A percentile compares a stretch with the other conserved stretches of the same genome.
Evolutionary conservation across 2,329 filamentous ascomycete species (phyloP).

Genomic region (Pseudopyrenochaeta lycopersici): DNA sequence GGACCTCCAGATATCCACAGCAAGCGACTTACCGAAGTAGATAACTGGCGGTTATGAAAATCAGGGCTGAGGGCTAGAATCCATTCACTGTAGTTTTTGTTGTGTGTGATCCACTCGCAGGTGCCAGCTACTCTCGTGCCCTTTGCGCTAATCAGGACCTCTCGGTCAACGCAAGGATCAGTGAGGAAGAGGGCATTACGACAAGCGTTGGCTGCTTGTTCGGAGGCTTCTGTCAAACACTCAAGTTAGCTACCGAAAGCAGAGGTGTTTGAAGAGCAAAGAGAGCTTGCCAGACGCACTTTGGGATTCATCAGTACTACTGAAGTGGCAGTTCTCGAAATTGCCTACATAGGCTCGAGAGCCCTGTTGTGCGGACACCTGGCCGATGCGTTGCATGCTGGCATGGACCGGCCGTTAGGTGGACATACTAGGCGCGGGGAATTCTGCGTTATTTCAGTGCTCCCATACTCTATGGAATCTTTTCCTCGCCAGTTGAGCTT

Average conservation of each 20-base stretch:
- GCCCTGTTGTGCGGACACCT: background rate
- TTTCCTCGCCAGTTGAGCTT: too few relatives aligned
- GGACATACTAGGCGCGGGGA: too few relatives aligned
- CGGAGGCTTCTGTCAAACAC: too few relatives aligned
- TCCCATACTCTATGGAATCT: too few relatives aligned
- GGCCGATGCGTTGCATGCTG: background rate
- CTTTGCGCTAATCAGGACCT: slow-evolving; percentile 12
- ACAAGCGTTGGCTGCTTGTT: too few relatives aligned
- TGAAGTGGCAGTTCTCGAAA: background rate
- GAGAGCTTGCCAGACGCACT: too few relatives aligned
- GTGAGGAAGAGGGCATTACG: slow-evolving; percentile 21
- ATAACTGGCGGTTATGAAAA: too few relatives aligned
- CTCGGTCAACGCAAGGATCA: slow-evolving; percentile 16
- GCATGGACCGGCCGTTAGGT: too few relatives aligned
- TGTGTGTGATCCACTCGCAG: slow-evolving; percentile 28
- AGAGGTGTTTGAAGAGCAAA: too few relatives aligned
- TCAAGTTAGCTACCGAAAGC: too few relatives aligned
- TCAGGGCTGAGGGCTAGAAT: slow-evolving; percentile 8
- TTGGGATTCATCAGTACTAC: background rate
- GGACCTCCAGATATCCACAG: slow-evolving; percentile 37
- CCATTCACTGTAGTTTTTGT: slow-evolving; percentile 20
- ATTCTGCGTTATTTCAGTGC: too few relatives aligned
- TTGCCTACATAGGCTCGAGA: background rate
- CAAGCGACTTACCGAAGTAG: too few relatives aligned
- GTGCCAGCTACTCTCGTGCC: slow-evolving; percentile 17